Percentiles rank a stretch among this genome's conserved stretches.
These are phyloP conservation scores for Aspergillus texensis DNA, from an alignment of 2,329 filamentous ascomycete species.

Conservation along the genomic window DNA sequence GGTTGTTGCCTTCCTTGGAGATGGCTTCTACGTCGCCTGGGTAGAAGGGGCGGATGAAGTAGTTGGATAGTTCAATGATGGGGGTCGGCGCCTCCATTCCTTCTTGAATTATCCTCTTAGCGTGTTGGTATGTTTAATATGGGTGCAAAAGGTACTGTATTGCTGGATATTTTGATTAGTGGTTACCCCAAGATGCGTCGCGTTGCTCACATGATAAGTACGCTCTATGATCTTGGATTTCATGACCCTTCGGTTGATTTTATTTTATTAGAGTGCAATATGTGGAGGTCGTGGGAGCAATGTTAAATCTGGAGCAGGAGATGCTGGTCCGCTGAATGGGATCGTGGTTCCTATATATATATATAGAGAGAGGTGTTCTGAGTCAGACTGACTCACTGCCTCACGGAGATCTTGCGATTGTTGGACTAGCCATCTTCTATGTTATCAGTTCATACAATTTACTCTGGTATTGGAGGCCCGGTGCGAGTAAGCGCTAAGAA, in stretches of 20 bases:
- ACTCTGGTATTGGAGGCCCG: not conserved
- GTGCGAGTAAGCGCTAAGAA: not conserved
- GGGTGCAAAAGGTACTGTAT: not conserved
- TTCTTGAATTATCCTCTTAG: not conserved
- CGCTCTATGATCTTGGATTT: not conserved
- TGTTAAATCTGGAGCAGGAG: not conserved
- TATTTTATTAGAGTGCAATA: not conserved
- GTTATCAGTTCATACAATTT: not conserved
- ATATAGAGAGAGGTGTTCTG: not conserved
- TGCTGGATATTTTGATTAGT: not conserved
- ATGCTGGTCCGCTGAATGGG: not conserved
- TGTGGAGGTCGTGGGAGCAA: not conserved
- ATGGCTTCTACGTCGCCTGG: conserved; percentile 1
- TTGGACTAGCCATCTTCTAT: not conserved
- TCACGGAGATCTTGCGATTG: not conserved
- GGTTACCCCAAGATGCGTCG: not conserved
- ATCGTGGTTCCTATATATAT: not conserved
- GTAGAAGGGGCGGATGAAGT: conserved; percentile 9
- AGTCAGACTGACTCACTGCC: not conserved
- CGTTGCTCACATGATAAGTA: not conserved
- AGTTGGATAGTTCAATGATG: not conserved
- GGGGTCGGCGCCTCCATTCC: not conserved
- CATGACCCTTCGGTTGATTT: not conserved
- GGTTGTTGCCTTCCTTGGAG: conserved; percentile 15
- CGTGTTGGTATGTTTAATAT: not conserved